Conservation (phyloP, 495 filamentous ascomycete species). For the Chlorociboria aeruginascens region DNA sequence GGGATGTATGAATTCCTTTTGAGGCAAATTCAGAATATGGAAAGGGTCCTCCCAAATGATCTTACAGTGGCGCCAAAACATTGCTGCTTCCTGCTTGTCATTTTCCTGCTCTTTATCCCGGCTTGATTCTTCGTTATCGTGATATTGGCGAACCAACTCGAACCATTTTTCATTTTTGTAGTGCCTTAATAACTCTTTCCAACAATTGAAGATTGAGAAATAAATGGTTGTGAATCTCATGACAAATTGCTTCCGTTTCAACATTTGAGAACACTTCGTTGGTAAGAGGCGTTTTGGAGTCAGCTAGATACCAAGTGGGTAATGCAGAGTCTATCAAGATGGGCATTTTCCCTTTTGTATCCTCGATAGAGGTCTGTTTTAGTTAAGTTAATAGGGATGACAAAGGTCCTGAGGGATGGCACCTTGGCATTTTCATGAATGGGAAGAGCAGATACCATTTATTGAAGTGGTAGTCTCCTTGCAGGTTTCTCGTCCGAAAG, state of each 20-base stretch:
- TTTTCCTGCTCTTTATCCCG: slow-evolving; percentile 42
- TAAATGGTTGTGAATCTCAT: slow-evolving; percentile 31
- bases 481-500: slow-evolving; percentile 28
- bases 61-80: slow-evolving; percentile 33
- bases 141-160: slow-evolving; percentile 32
- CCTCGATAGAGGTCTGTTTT: slow-evolving; percentile 34
- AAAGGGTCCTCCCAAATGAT: too few species aligned
- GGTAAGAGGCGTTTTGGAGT: slow-evolving; percentile 23
- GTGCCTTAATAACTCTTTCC: slow-evolving; percentile 36
- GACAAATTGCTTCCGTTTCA: slow-evolving; percentile 23
- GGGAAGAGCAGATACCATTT: slow-evolving; percentile 33
- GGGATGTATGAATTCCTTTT: too few species aligned
- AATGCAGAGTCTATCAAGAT: slow-evolving; percentile 27
- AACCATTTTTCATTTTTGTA: slow-evolving; percentile 39
- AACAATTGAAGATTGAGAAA: slow-evolving; percentile 32
- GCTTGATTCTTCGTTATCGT: slow-evolving; percentile 32
- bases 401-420: background rate
- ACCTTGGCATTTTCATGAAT: slow-evolving; percentile 29
- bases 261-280: slow-evolving; percentile 31
- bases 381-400: too few species aligned
- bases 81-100: slow-evolving; percentile 34
- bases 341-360: slow-evolving; percentile 35
- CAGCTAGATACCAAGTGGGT: slow-evolving; percentile 26
- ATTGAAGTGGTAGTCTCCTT: slow-evolving; percentile 24
- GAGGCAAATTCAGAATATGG: too few species aligned